Conservation (phyloP, 805 yeast species). For the Wickerhamia fluorescens region DNA sequence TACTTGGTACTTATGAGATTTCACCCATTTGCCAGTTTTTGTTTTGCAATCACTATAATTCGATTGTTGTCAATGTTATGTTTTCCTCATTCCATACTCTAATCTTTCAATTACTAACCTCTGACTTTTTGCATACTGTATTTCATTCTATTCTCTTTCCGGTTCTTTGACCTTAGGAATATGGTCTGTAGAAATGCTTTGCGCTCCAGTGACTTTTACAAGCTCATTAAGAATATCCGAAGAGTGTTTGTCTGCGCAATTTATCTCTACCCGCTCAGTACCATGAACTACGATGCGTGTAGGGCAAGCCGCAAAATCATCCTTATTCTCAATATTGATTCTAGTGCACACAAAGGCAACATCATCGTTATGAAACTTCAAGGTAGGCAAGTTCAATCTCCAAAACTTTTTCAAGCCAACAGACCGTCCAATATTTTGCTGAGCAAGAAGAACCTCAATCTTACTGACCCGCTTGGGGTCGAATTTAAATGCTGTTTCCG, state of each 20-base stretch:
- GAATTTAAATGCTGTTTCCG: slow-evolving; percentile 29
- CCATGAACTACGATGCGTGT: slow-evolving; percentile 34
- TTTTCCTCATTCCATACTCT: too few relatives aligned
- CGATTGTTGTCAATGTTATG: too few relatives aligned
- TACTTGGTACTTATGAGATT: too few relatives aligned
- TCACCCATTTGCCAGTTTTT: too few relatives aligned
- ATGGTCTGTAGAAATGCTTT: slow-evolving; percentile 5
- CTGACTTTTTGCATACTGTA: too few relatives aligned
- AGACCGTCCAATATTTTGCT: slow-evolving; percentile 43
- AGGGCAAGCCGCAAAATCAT: slow-evolving; percentile 40
- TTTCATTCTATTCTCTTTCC: too few relatives aligned
- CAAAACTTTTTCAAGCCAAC: slow-evolving; percentile 71
- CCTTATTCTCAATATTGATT: slow-evolving; percentile 36
- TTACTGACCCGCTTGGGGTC: slow-evolving; percentile 19
- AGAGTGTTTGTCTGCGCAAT: slow-evolving; percentile 45
- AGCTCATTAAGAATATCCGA: slow-evolving; percentile 52
- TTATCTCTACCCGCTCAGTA: slow-evolving; percentile 36
- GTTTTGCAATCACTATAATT: too few relatives aligned
- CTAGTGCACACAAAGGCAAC: slow-evolving; percentile 56
- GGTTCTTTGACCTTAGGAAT: slow-evolving; percentile 4
- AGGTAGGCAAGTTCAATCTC: slow-evolving; percentile 65
- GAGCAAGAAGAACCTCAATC: slow-evolving; percentile 45
- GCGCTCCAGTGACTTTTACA: slow-evolving; percentile 45
- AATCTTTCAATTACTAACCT: too few relatives aligned
- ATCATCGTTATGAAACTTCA: slow-evolving; percentile 77